phyloP scores from a whole-genome alignment of 371 early-diverging fungal genomes.

The Lichtheimia corymbifera region DNA sequence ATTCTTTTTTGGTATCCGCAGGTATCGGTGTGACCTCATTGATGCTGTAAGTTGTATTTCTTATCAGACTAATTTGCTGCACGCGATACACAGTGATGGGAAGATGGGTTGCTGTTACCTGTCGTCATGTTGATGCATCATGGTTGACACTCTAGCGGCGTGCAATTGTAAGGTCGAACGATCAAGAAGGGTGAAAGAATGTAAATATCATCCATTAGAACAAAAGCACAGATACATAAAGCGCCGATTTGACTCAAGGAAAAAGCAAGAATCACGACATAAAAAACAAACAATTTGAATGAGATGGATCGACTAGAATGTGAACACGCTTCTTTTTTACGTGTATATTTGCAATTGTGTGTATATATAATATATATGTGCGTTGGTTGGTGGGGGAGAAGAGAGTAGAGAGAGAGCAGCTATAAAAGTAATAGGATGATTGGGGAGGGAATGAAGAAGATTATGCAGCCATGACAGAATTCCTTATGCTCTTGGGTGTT shows the following conservation, averaged over 20 bases:
- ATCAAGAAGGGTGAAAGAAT: background rate
- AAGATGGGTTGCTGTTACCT: background rate
- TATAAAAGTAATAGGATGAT: background rate
- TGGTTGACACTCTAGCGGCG: background rate
- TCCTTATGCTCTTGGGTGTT: slow-evolving; percentile 77
- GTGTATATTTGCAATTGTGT: background rate
- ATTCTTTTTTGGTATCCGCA: slow-evolving; percentile 3
- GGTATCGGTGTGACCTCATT: slow-evolving; percentile 7
- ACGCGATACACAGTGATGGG: background rate
- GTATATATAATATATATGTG: background rate
- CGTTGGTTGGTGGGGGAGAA: background rate
- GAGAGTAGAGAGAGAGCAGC: background rate
- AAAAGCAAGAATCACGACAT: no score
- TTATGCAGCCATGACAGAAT: slow-evolving; percentile 45
- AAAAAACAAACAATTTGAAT: no score
- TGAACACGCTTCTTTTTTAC: background rate
- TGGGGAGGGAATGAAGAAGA: background rate
- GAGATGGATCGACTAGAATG: no score
- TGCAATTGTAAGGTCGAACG: background rate
- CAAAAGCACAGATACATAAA: no score
- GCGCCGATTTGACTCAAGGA: no score
- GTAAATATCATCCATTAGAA: no score
- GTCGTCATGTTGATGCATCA: slow-evolving; percentile 4
- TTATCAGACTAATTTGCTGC: background rate
- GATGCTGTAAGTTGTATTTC: background rate